These are phyloP conservation scores for Austroboletus eburneus DNA, from an alignment of 768 basidiomycete genomes.

Conservation along the genomic window DNA sequence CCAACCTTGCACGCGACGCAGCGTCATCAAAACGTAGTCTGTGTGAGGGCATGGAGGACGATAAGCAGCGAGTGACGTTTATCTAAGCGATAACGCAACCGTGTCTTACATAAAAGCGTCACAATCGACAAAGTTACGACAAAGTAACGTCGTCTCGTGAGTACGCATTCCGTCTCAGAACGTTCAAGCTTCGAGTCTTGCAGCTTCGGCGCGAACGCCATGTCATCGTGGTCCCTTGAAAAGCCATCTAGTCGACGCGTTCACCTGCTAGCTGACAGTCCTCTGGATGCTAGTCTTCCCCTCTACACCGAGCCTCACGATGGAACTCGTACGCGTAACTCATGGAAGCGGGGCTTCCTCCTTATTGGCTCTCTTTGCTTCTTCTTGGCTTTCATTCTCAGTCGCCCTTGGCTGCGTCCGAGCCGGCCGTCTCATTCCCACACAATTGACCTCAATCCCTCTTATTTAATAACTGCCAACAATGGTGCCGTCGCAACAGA, in stretches of 20 bases:
- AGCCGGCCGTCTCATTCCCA: neutral
- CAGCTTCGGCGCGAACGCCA: neutral
- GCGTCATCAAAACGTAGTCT: too few relatives aligned
- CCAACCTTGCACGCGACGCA: constrained; percentile 13
- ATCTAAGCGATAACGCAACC: constrained; percentile 11
- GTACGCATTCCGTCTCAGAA: too few relatives aligned
- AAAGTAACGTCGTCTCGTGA: too few relatives aligned
- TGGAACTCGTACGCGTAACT: neutral
- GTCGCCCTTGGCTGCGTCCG: neutral
- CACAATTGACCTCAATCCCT: constrained; percentile 40
- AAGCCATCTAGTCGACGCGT: neutral
- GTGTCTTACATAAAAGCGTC: too few relatives aligned
- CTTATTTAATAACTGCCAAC: constrained; percentile 56
- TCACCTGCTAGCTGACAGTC: neutral
- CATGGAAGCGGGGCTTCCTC: constrained; percentile 13
- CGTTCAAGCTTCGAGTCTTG: too few relatives aligned
- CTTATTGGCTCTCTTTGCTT: constrained; percentile 10
- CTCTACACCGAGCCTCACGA: constrained; percentile 9
- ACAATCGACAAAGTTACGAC: too few relatives aligned
- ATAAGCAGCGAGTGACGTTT: neutral
- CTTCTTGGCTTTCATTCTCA: constrained; percentile 6
- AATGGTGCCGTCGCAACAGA: constrained; percentile 89
- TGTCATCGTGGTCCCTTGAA: constrained; percentile 9
- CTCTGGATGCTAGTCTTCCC: constrained; percentile 14
- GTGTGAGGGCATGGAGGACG: neutral